Evolutionary conservation across 495 filamentous ascomycete species (phyloP), one percentile per base, ranked within the genome.

Genomic region (Neurospora sp.): DNA sequence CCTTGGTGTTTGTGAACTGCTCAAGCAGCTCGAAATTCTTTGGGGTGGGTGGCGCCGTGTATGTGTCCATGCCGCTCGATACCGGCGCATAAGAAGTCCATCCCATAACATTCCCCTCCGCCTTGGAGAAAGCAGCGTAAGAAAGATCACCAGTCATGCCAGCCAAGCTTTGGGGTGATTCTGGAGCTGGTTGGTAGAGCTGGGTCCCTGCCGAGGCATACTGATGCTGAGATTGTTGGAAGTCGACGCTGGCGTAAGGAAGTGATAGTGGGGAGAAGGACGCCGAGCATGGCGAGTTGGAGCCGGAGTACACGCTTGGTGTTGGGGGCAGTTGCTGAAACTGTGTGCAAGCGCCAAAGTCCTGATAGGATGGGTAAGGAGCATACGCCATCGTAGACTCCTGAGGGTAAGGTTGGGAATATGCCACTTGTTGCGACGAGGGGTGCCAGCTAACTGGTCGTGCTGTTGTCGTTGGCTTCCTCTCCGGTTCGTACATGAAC

Each of bases 371-470:
- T 75, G 76, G 38, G 69, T 72, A 78, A 1, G 79, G 71, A 66
- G 53, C 27, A 66, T 79, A 83, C 3, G 78, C 66, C 18, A 79
- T 74, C 44, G 82, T 53, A 35, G 79, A 76, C 66, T 82, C 82
- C 22, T 72, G 71, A 66, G 78, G 78, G 35, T 76, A 69, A 61
- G 78, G 18, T 40, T 72, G 59, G 40, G 75, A 76, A 59, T 78
- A 75, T 74, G 77, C 74, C 74, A 77, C 18, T 10, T 82, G 69
- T 27, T 84, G 82, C 20, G 85, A 83, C 22, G 83, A 83, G 14
- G 91, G 89, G 79, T 93, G 91, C 91, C 91, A 93, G 78, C 90
- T 92, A 37, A 89, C 86, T 27, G 91, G 91, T 16, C 91, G 80
- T 66, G 73, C 78, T 71, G 91, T 79, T 59, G 73, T 35, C 27